A percentile compares a stretch with the other conserved stretches of the same genome.
These are phyloP conservation scores for Poronia punctata DNA, from an alignment of 495 filamentous ascomycete species.

Conservation along the genomic window DNA sequence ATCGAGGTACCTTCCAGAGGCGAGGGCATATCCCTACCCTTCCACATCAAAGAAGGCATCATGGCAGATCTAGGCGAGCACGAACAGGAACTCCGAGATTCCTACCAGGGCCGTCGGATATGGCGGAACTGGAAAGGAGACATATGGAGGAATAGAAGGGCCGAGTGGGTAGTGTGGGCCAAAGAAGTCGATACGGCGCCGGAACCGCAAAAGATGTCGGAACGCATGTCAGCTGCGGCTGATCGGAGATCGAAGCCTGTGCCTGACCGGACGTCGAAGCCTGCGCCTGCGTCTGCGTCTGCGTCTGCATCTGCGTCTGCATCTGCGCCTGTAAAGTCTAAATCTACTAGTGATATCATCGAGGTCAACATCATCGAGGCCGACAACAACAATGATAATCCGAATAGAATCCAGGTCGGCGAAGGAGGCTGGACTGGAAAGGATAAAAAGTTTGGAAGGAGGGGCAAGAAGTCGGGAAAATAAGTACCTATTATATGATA, in stretches of 20 bases:
- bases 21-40: conserved; percentile 36
- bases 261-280: neutral
- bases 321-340: conserved; percentile 3
- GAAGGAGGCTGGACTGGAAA: too few relatives aligned
- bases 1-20: conserved; percentile 54
- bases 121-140: conserved; percentile 94
- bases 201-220: conserved; percentile 9
- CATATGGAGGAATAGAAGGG: conserved; percentile 54
- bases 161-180: conserved; percentile 64
- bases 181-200: conserved; percentile 42
- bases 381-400: too few relatives aligned
- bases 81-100: conserved; percentile 64
- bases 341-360: too few relatives aligned
- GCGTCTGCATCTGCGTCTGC: too few relatives aligned
- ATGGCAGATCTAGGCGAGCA: conserved; percentile 36
- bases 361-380: too few relatives aligned
- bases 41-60: conserved; percentile 47
- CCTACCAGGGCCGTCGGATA: conserved; percentile 68
- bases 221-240: too few relatives aligned
- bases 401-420: too few relatives aligned
- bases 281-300: too few relatives aligned
- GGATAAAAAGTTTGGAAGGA: too few relatives aligned
- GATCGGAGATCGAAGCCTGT: conserved; percentile 4
- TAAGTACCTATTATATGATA: too few relatives aligned
- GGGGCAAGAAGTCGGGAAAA: too few relatives aligned